Percentiles rank a stretch among this genome's conserved stretches.
These are phyloP conservation scores for Byssoonygena ceratinophila DNA, from an alignment of 2,329 filamentous ascomycete species.

Conservation along the genomic window DNA sequence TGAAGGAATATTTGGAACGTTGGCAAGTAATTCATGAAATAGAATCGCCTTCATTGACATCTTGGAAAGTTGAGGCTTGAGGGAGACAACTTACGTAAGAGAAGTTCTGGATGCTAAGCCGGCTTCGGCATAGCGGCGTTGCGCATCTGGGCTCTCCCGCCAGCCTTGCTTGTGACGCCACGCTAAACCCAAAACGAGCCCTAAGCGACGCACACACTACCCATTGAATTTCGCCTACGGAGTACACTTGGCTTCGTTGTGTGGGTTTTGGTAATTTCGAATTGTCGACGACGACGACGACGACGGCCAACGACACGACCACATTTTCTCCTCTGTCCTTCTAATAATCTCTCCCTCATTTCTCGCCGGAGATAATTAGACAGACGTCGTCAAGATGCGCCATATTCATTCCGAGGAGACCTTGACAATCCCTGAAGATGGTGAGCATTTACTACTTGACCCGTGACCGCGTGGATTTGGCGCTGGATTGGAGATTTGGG, in stretches of 20 bases:
- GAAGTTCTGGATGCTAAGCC: no score
- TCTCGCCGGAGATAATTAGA: slow-evolving; percentile 31
- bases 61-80: no score
- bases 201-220: slow-evolving; percentile 36
- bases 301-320: slow-evolving; percentile 22
- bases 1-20: no score
- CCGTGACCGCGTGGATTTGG: background rate
- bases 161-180: background rate
- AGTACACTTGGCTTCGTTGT: slow-evolving; percentile 4
- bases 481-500: background rate
- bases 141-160: background rate
- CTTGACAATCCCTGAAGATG: slow-evolving; percentile 91
- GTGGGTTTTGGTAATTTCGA: slow-evolving; percentile 10
- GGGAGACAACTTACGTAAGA: no score
- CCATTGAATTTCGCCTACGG: slow-evolving; percentile 8
- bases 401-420: slow-evolving; percentile 99
- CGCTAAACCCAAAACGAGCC: slow-evolving; percentile 28
- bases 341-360: slow-evolving; percentile 18
- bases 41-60: no score
- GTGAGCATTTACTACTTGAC: slow-evolving; percentile 50
- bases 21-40: no score
- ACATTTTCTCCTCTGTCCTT: slow-evolving; percentile 14
- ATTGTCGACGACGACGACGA: slow-evolving; percentile 20
- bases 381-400: slow-evolving; percentile 71
- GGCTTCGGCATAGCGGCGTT: background rate